A percentile compares a stretch with the other conserved stretches of the same genome.
phyloP scores from a whole-genome alignment of 2,329 filamentous ascomycete genomes.

The Aureobasidium zeae region DNA sequence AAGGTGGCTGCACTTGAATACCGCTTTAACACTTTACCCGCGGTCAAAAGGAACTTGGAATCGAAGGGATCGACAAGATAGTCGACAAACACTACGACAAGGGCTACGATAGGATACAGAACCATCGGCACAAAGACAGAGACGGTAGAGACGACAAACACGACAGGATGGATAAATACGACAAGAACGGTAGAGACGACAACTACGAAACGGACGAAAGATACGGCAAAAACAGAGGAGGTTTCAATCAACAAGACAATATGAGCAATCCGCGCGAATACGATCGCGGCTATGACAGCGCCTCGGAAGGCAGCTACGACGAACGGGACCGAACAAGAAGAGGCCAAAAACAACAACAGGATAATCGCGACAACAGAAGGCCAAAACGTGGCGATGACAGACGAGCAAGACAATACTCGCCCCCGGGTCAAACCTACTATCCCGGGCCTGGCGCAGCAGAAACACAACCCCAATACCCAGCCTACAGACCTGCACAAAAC shows the following conservation, averaged over 20 bases:
- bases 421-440: constrained; percentile 4
- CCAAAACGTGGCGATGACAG: not conserved
- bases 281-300: constrained; percentile 10
- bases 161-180: too few species aligned
- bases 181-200: not conserved
- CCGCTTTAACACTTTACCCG: constrained; percentile 1
- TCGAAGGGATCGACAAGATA: constrained; percentile 1
- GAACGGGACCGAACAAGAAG: constrained; percentile 3
- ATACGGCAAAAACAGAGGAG: not conserved
- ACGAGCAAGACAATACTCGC: not conserved
- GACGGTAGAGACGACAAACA: not conserved
- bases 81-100: constrained; percentile 10
- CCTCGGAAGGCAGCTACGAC: constrained; percentile 6
- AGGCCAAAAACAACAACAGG: not conserved
- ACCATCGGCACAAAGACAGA: not conserved
- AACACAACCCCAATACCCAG: not conserved
- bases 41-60: constrained; percentile 13
- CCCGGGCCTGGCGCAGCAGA: not conserved
- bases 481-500: not conserved
- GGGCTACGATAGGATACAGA: constrained; percentile 8
- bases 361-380: constrained; percentile 3
- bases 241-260: not conserved
- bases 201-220: not conserved
- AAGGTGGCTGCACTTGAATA: not conserved
- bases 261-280: not conserved